phyloP scores from a whole-genome alignment of 352 stramenopile genomes.

The Detonula confervacea region DNA sequence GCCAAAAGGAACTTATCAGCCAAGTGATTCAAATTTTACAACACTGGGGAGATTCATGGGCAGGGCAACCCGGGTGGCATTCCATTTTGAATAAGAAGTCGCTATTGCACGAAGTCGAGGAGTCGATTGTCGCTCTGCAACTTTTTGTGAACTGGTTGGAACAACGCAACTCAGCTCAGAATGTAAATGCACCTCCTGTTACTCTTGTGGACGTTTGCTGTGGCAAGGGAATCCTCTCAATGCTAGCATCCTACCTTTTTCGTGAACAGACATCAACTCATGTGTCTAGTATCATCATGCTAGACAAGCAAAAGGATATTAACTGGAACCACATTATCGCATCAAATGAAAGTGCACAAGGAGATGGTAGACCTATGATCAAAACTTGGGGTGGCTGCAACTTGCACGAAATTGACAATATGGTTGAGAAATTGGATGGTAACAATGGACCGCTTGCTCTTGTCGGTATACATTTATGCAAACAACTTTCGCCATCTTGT shows the following conservation, averaged over 20 bases:
- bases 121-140: slow-evolving; percentile 66
- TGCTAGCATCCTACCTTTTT: slow-evolving; percentile 53
- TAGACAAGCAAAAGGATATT: slow-evolving; percentile 70
- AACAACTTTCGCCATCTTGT: slow-evolving; percentile 64
- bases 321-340: slow-evolving; percentile 72
- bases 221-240: slow-evolving; percentile 63
- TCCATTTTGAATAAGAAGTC: slow-evolving; percentile 63
- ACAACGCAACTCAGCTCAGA: slow-evolving; percentile 1
- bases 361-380: slow-evolving; percentile 52
- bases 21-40: slow-evolving; percentile 37
- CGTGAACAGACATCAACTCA: slow-evolving; percentile 23
- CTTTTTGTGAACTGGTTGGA: slow-evolving; percentile 53
- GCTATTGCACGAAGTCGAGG: slow-evolving; percentile 68
- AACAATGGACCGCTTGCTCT: slow-evolving; percentile 46
- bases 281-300: slow-evolving; percentile 64
- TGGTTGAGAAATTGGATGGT: slow-evolving; percentile 50
- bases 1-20: slow-evolving; percentile 18
- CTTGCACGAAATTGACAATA: slow-evolving; percentile 66
- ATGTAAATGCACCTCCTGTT: slow-evolving; percentile 9
- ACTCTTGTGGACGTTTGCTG: slow-evolving; percentile 59
- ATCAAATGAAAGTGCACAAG: slow-evolving; percentile 57
- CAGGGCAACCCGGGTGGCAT: slow-evolving; percentile 27
- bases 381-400: slow-evolving; percentile 67
- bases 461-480: slow-evolving; percentile 79
- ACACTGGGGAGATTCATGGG: slow-evolving; percentile 32